These are phyloP conservation scores for Leccinellum albellum DNA, from an alignment of 768 basidiomycete genomes.

Conservation along the genomic window DNA sequence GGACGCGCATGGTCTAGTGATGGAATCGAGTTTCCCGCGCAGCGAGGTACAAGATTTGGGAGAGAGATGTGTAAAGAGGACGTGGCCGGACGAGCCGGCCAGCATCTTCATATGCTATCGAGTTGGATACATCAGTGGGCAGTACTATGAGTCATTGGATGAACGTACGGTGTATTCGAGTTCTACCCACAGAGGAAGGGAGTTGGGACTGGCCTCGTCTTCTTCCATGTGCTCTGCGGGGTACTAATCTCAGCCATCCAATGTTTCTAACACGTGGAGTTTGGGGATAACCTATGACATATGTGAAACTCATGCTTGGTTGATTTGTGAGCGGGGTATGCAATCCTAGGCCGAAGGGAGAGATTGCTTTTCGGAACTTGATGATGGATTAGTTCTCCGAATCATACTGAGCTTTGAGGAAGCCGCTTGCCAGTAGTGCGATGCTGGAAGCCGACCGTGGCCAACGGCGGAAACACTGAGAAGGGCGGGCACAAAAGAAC, in stretches of 20 bases:
- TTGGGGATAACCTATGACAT: constrained; percentile 51
- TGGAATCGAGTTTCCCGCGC: constrained; percentile 14
- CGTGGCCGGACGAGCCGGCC: constrained; percentile 57
- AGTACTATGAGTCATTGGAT: background rate
- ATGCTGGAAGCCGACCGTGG: background rate
- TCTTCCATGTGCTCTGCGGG: constrained; percentile 89
- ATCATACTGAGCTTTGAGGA: background rate
- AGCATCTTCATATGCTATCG: constrained; percentile 78
- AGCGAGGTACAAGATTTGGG: constrained; percentile 60
- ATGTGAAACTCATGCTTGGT: constrained; percentile 42
- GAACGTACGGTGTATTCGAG: constrained; percentile 78
- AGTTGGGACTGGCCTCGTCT: constrained; percentile 69
- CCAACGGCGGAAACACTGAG: too few relatives aligned
- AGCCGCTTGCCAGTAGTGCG: background rate
- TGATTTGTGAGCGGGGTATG: background rate
- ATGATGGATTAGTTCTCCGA: background rate
- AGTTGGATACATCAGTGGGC: background rate
- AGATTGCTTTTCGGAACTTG: background rate
- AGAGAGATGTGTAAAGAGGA: constrained; percentile 88
- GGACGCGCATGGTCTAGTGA: constrained; percentile 12
- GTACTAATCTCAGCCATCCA: background rate
- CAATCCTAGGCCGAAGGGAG: background rate
- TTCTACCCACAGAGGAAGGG: constrained; percentile 86
- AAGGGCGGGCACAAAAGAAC: too few relatives aligned
- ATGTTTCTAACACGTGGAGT: background rate